These are phyloP conservation scores for Podospora pseudopauciseta DNA, from an alignment of 495 filamentous ascomycete species.

Conservation along the genomic window DNA sequence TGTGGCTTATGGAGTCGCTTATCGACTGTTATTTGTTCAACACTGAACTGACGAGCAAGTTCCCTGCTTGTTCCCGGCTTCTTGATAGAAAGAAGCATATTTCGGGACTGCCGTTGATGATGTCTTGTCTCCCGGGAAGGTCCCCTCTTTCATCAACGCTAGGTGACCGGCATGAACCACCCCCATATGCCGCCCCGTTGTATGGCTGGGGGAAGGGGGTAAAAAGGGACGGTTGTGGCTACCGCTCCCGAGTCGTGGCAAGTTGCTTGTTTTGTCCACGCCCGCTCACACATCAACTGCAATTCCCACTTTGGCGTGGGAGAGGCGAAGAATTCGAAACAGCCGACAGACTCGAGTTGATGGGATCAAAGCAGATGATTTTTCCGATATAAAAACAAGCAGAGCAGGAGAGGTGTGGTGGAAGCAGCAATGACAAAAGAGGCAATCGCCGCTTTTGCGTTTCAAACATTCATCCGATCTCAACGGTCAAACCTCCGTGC, in stretches of 20 bases:
- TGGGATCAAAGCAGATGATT: neutral
- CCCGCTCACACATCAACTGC: neutral
- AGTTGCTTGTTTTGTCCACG: neutral
- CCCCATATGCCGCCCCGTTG: neutral
- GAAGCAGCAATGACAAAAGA: neutral
- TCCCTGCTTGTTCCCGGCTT: neutral
- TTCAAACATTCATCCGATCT: neutral
- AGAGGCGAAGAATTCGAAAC: neutral
- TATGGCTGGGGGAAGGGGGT: neutral
- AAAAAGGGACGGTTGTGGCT: constrained; percentile 13
- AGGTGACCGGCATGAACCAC: neutral
- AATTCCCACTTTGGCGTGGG: neutral
- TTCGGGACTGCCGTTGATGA: neutral
- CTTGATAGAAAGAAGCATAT: neutral
- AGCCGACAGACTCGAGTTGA: neutral
- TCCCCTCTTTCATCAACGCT: neutral
- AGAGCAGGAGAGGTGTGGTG: neutral
- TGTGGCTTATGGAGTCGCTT: neutral
- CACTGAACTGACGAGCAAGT: neutral
- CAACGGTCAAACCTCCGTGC: neutral
- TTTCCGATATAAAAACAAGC: neutral
- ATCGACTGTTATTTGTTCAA: neutral
- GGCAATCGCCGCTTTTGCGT: neutral
- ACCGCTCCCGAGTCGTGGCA: constrained; percentile 14
- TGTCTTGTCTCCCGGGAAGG: neutral